Percentiles rank a stretch among this genome's conserved stretches.
Evolutionary conservation across 805 yeast species (phyloP).

Genomic region (Myxozyma neglecta): DNA sequence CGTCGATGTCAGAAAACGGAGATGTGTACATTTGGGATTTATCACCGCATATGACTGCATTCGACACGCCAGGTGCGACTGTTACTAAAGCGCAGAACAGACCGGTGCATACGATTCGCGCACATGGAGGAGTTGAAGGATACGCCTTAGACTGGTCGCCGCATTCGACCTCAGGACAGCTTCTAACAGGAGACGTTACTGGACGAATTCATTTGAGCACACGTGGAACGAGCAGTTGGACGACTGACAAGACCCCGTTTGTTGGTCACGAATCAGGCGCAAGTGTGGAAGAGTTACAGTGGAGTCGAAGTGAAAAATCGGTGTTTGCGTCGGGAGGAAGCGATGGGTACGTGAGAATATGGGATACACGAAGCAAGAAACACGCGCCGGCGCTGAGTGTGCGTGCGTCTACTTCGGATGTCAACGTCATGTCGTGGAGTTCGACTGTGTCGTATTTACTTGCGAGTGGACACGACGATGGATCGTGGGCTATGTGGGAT

Average conservation of each 20-base stretch:
- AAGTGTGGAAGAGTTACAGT: constrained; percentile 89
- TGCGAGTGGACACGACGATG: constrained; percentile 97
- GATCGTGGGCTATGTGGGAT: constrained; percentile 98
- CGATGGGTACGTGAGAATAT: constrained; percentile 87
- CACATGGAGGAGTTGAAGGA: constrained; percentile 95
- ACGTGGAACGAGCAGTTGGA: constrained; percentile 75
- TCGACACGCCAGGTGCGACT: constrained; percentile 82
- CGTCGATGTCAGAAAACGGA: constrained; percentile 86
- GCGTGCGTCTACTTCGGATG: constrained; percentile 75
- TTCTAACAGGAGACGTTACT: constrained; percentile 83
- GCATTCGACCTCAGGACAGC: constrained; percentile 63
- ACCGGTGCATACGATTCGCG: constrained; percentile 77
- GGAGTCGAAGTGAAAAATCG: constrained; percentile 89
- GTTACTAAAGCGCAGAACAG: constrained; percentile 75
- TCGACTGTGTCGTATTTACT: constrained; percentile 78
- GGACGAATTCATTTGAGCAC: constrained; percentile 81
- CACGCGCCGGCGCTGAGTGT: constrained; percentile 89
- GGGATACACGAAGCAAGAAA: constrained; percentile 95
- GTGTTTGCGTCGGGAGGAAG: constrained; percentile 94
- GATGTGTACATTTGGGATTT: constrained; percentile 85
- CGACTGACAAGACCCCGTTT: constrained; percentile 81
- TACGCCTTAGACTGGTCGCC: constrained; percentile 98
- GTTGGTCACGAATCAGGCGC: constrained; percentile 51
- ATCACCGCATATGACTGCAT: constrained; percentile 73
- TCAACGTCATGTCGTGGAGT: constrained; percentile 96